Evolutionary conservation across 495 filamentous ascomycete genomes (phyloP).

Genomic region (Aspergillus ostianus): DNA sequence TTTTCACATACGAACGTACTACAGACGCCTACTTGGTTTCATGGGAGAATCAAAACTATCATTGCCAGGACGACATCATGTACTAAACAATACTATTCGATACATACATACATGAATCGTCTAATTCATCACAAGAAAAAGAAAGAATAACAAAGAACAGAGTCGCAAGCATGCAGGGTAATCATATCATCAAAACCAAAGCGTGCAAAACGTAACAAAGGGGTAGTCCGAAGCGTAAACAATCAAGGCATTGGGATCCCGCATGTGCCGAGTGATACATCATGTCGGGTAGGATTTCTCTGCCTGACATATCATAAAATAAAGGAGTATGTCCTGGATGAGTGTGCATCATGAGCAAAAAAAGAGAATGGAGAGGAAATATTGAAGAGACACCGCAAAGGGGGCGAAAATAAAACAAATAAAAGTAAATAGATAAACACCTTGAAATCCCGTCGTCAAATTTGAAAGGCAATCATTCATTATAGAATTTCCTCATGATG

Average conservation of each 20-base stretch:
- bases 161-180: neutral
- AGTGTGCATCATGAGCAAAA: neutral
- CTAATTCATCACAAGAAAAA: slow-evolving; percentile 13
- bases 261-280: neutral
- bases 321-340: slow-evolving; percentile 19
- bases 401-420: slow-evolving; percentile 5
- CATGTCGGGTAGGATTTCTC: slow-evolving; percentile 10
- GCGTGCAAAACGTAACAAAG: slow-evolving; percentile 1
- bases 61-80: slow-evolving; percentile 3
- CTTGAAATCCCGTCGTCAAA: neutral
- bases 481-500: slow-evolving; percentile 98
- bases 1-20: neutral
- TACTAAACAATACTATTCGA: slow-evolving; percentile 11
- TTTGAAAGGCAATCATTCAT: slow-evolving; percentile 35
- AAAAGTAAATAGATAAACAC: slow-evolving; percentile 27
- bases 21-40: neutral
- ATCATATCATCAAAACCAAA: slow-evolving; percentile 3
- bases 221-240: neutral
- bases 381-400: neutral
- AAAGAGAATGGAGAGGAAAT: slow-evolving; percentile 4
- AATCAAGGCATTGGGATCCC: neutral
- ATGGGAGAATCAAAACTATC: slow-evolving; percentile 1
- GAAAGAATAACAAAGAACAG: neutral
- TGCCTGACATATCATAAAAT: slow-evolving; percentile 16
- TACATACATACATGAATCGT: slow-evolving; percentile 23